Conservation (phyloP, 306 rosid species). For the Arachis hypogaea region DNA sequence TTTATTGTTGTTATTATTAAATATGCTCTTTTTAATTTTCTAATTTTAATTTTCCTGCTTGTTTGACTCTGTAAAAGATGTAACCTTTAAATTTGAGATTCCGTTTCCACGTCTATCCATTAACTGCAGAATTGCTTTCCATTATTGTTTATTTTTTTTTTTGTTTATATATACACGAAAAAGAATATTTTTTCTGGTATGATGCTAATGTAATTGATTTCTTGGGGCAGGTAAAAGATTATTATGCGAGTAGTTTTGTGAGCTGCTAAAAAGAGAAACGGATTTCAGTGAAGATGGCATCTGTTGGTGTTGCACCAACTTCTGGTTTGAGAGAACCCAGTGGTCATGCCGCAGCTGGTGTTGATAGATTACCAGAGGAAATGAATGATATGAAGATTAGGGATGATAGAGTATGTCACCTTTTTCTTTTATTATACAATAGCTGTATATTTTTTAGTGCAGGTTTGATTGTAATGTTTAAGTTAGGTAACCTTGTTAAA, state of each 20-base stretch:
- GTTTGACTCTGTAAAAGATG: background rate
- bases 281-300: conserved; percentile 58
- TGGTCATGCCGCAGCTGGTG: conserved; percentile 66
- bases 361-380: conserved; percentile 93
- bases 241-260: conserved; percentile 25
- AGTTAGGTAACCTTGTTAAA: conserved; percentile 17
- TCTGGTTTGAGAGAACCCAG: conserved; percentile 69
- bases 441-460: background rate
- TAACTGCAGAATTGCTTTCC: conserved; percentile 10
- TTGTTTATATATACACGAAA: background rate
- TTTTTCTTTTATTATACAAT: background rate
- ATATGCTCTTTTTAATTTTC: conserved; percentile 10
- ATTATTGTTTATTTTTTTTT: background rate
- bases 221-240: conserved; percentile 59
- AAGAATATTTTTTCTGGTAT: background rate
- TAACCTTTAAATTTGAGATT: conserved; percentile 14
- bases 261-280: conserved; percentile 36
- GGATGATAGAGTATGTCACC: conserved; percentile 75
- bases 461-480: conserved; percentile 14
- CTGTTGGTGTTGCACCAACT: conserved; percentile 81
- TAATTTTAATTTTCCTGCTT: conserved; percentile 11
- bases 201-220: conserved; percentile 19
- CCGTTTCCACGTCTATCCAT: background rate
- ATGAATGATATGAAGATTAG: conserved; percentile 95
- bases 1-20: background rate